Percentiles rank a stretch among this genome's conserved stretches.
phyloP scores from a whole-genome alignment of 345 rosid species.

The Salix udensis region DNA sequence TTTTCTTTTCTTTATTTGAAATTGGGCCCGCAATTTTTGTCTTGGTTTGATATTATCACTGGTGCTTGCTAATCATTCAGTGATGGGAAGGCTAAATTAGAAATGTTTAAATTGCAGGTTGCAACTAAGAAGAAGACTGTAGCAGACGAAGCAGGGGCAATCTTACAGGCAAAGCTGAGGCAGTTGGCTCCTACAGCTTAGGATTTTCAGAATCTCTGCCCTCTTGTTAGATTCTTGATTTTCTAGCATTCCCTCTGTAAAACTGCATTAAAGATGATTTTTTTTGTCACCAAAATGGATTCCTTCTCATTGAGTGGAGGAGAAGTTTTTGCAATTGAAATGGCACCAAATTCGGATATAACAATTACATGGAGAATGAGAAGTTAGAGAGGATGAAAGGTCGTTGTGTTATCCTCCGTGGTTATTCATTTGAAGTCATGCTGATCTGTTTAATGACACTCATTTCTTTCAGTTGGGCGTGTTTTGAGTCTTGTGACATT shows the following conservation, averaged over 20 bases:
- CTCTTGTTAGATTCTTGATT: not conserved
- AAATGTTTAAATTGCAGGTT: slow-evolving; percentile 48
- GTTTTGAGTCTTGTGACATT: not conserved
- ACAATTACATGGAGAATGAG: not conserved
- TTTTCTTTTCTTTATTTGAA: not conserved
- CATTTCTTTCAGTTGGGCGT: not conserved
- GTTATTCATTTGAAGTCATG: not conserved
- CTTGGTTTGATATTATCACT: not conserved
- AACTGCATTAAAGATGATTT: not conserved
- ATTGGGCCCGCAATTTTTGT: not conserved
- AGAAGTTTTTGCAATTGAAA: not conserved
- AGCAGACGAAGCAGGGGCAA: slow-evolving; percentile 76
- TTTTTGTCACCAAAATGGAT: not conserved
- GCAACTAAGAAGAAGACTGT: slow-evolving; percentile 81
- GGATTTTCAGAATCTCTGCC: not conserved
- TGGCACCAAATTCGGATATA: not conserved
- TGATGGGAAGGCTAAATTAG: not conserved
- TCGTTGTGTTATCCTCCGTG: not conserved
- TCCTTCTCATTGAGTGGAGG: not conserved
- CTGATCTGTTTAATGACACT: not conserved
- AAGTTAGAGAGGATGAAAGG: not conserved
- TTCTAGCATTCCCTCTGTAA: not conserved
- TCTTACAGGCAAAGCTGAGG: slow-evolving; percentile 68
- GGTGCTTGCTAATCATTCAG: not conserved
- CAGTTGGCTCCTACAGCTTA: slow-evolving; percentile 37